phyloP scores from a whole-genome alignment of 78 protist species.

The Mantamonas sphyraenae region DNA sequence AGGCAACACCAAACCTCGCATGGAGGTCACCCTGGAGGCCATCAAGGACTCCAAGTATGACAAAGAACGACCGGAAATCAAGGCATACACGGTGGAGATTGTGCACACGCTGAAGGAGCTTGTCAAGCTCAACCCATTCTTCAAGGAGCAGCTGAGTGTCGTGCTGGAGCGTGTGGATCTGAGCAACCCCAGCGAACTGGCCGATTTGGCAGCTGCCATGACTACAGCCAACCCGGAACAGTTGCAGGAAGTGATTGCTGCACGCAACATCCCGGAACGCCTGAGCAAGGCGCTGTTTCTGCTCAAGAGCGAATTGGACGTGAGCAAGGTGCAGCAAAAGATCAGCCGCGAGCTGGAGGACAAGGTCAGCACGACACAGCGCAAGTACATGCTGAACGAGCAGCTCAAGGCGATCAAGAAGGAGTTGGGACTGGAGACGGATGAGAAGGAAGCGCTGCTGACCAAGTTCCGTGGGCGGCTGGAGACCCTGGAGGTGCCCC shows the following conservation, averaged over 20 bases:
- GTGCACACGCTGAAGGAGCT: constrained; percentile 27
- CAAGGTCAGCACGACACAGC: constrained; percentile 25
- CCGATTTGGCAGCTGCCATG: constrained; percentile 29
- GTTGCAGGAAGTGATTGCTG: constrained; percentile 30
- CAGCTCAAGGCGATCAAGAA: constrained; percentile 63
- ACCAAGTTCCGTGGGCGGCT: constrained; percentile 54
- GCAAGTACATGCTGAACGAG: constrained; percentile 46
- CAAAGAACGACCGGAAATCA: neutral
- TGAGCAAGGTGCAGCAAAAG: neutral
- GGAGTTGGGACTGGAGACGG: constrained; percentile 68
- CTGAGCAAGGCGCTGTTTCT: constrained; percentile 19
- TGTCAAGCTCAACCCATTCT: constrained; percentile 26
- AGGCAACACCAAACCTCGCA: too few relatives aligned
- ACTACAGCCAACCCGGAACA: constrained; percentile 21
- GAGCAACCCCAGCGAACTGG: constrained; percentile 1
- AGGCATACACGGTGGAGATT: constrained; percentile 32
- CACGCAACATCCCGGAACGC: constrained; percentile 16
- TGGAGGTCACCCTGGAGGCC: neutral
- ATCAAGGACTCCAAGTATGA: neutral
- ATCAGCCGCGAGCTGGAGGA: constrained; percentile 21
- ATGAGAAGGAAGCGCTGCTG: constrained; percentile 59
- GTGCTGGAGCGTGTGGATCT: neutral
- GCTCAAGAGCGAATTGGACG: constrained; percentile 23
- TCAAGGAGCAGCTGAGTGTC: constrained; percentile 26
- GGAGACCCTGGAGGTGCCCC: constrained; percentile 17